A percentile compares a stretch with the other conserved stretches of the same genome.
Conservation (phyloP, 495 filamentous ascomycete genomes). For the Jackrogersella minutella region DNA sequence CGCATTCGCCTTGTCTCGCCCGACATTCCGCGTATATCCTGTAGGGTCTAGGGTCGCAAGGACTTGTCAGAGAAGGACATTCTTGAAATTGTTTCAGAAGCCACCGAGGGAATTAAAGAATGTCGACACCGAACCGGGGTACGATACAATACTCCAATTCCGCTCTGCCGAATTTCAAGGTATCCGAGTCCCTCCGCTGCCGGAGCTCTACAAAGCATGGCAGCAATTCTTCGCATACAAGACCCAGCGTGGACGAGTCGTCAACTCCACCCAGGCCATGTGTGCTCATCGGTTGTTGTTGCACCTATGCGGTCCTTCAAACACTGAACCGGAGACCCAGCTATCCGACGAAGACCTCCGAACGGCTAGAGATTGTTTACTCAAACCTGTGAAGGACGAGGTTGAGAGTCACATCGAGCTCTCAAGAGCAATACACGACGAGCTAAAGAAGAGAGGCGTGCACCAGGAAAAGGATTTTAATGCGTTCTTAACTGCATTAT, state of each 20-base stretch:
- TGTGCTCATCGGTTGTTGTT: conserved; percentile 64
- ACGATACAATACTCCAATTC: conserved; percentile 63
- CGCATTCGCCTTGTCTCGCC: conserved; percentile 9
- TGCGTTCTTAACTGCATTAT: conserved; percentile 62
- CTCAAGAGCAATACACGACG: conserved; percentile 63
- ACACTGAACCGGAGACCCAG: conserved; percentile 46
- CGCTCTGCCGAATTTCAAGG: conserved; percentile 52
- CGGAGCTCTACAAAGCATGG: conserved; percentile 70
- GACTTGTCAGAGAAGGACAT: conserved; percentile 54
- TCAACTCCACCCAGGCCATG: conserved; percentile 73
- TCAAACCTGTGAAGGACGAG: conserved; percentile 51
- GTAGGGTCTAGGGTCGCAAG: conserved; percentile 39
- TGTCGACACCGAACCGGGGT: conserved; percentile 66
- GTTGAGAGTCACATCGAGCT: conserved; percentile 57
- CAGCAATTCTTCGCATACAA: conserved; percentile 69
- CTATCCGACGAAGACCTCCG: conserved; percentile 63
- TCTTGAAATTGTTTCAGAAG: conserved; percentile 67
- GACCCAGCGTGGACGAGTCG: conserved; percentile 50
- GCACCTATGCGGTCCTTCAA: conserved; percentile 58
- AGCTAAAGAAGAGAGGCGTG: conserved; percentile 51
- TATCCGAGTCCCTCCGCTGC: conserved; percentile 63
- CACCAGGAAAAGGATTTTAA: conserved; percentile 50
- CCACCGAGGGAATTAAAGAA: conserved; percentile 60
- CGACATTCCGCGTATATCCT: conserved; percentile 32
- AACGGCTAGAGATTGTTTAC: conserved; percentile 50